Evolutionary conservation across 2,329 filamentous ascomycete genomes (phyloP), one percentile per base, ranked within the genome.

Genomic region (Monilinia fructicola): DNA sequence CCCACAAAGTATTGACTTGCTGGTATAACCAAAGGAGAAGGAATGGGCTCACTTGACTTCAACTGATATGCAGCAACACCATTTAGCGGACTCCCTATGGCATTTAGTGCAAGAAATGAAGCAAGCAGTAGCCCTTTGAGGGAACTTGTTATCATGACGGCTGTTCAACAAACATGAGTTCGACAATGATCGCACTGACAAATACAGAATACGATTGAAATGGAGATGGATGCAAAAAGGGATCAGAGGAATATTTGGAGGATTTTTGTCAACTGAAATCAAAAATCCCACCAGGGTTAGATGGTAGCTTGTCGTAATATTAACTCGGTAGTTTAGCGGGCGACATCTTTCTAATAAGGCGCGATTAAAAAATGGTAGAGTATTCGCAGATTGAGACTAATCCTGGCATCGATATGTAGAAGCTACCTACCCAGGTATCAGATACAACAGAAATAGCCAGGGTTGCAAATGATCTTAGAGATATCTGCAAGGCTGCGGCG

Each of bases 1-100:
- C 68, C 48, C 46, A 72, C 69, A 66, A 65, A 72, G 58, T 70
- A 69, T 61, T 70, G 67, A 64, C 71, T 72, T 23, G 71, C 59
- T n/a, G 70, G 67, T 35, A 72, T 64, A 5, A 68, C 60, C 26
- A 71, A 50, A 6, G 70, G 67, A 1, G 70, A 54, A 21, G 70
- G 66, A 62, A 67, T n/a, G 16, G 16, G 14, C 4, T 48, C 18
- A 23, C 14, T 12, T 26, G 40, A 40, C 23, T 53, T 52, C 23
- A 46, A 68, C 31, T 63, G 35, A 28, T 12, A 11, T 54, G 53
- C 54, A 38, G 28, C 14, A 42, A 35, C 7, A 48, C 16, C n/a
- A 40, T 35, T 50, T 23, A 23, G 50, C 14, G 46, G 44, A 35
- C 31, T 58, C 4, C 28, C 53, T 50, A 10, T 48, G 38, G 44